Evolutionary conservation across 306 rosid genomes (phyloP).

Genomic region (Clitoria ternatea): DNA sequence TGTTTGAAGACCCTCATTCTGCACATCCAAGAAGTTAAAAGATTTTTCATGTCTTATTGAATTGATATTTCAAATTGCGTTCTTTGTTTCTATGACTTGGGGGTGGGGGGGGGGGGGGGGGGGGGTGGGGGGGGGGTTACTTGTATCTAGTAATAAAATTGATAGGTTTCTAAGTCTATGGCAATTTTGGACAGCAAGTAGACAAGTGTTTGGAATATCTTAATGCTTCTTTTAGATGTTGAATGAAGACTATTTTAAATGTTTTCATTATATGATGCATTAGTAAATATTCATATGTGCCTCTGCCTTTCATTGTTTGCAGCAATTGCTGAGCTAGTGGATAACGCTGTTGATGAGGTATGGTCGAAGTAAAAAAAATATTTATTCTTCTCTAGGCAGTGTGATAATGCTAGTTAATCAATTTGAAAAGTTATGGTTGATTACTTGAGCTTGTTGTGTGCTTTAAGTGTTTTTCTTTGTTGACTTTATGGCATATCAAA

Average conservation of each 20-base stretch:
- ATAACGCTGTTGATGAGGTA: conserved; percentile 97
- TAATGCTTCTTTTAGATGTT: not conserved
- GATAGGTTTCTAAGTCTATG: not conserved
- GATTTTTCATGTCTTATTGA: conserved; percentile 2
- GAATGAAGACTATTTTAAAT: not conserved
- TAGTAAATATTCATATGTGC: not conserved
- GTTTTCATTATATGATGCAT: not conserved
- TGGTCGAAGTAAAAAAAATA: not conserved
- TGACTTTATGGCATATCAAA: conserved; percentile 13
- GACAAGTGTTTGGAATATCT: conserved; percentile 7
- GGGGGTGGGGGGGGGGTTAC: too few species aligned
- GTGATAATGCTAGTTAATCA: not conserved
- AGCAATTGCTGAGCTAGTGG: conserved; percentile 98
- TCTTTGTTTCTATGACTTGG: not conserved
- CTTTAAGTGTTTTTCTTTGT: not conserved
- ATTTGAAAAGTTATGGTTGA: conserved; percentile 1
- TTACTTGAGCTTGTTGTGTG: not conserved
- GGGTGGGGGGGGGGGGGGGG: too few species aligned
- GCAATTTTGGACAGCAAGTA: not conserved
- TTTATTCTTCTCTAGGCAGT: conserved; percentile 14
- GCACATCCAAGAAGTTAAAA: not conserved
- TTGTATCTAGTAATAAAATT: not conserved
- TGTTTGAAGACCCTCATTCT: not conserved
- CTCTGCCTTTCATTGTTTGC: conserved; percentile 34
- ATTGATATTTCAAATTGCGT: not conserved